Evolutionary conservation across 768 basidiomycete species (phyloP).

Genomic region (Agaricus blazei): DNA sequence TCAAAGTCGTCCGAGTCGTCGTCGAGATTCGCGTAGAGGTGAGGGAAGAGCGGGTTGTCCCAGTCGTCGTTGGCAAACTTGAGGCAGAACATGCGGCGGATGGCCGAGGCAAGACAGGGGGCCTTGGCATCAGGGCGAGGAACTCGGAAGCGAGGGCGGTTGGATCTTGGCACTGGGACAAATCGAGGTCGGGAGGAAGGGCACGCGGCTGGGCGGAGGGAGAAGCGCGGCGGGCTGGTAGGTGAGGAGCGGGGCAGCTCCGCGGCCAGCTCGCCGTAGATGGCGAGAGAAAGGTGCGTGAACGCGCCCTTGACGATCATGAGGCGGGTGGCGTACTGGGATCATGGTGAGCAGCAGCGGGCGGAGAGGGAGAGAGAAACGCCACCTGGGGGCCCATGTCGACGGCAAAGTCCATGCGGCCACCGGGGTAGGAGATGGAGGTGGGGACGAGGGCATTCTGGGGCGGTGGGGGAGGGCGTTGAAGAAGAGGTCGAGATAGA

Average conservation of each 20-base stretch:
- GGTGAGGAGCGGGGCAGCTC: conserved; percentile 33
- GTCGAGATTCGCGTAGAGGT: conserved; percentile 58
- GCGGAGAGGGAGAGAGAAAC: background rate
- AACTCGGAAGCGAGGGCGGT: conserved; percentile 57
- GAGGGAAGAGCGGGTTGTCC: conserved; percentile 70
- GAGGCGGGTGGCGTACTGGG: conserved; percentile 66
- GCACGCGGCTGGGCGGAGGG: conserved; percentile 24
- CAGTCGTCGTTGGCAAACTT: conserved; percentile 79
- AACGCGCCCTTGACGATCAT: conserved; percentile 81
- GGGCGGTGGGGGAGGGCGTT: conserved; percentile 61
- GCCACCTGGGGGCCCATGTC: conserved; percentile 68
- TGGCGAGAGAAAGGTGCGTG: conserved; percentile 57
- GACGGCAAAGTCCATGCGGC: conserved; percentile 58
- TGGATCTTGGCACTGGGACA: conserved; percentile 55
- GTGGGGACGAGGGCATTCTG: conserved; percentile 73
- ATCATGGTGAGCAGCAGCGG: background rate
- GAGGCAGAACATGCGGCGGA: conserved; percentile 73
- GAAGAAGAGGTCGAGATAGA: conserved; percentile 73
- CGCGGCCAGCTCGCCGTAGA: conserved; percentile 51
- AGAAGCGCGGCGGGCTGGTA: conserved; percentile 41
- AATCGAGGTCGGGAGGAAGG: conserved; percentile 52
- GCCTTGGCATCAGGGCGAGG: conserved; percentile 52
- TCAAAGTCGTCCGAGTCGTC: conserved; percentile 46
- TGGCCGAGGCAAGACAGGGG: conserved; percentile 58
- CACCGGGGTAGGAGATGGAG: conserved; percentile 65